Base-by-base conservation (phyloP, 257 asterid genomes). In the Vinca minor region DNA sequence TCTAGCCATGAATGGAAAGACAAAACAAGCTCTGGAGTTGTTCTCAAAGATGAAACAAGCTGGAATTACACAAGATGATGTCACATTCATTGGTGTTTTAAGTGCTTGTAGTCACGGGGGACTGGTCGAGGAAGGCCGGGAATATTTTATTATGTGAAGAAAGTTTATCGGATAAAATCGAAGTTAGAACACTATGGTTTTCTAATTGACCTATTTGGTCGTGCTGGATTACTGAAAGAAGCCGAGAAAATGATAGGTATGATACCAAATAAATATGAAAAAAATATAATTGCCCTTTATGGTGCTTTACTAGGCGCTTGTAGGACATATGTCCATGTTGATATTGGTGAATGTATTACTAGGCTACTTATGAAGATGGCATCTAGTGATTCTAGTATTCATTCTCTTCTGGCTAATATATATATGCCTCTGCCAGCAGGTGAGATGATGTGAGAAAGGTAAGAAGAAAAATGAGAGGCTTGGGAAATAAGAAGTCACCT, bases 71-170 rank as follows among this genome's bases (percentile, higher is more conserved):
- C 96, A 95, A 0, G 97, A 91, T 73, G 94, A 83, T 49, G 77
- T 91, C 73, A 84, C 96, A 32, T 91, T 83, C 64, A 77, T 91
- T 47, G 95, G 96, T 20, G 94, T 87, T 74, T 67, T 91, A 44
- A 82, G 79, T 56, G 96, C 97, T 59, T 91, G 96, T 72, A 85
- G 91, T 69, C 97, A 91, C 42, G 95, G 95, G 31, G 95, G 95
- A 42, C 69, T 91, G 35, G 91, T 87, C 34, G 87, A 84, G 76
- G 94, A 90, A 81, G 96, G 96, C 5, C 87, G 88, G 8, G 66
- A 18, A 56, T 78, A 82, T 80, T 91, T 91, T 64, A 77, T 66
- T 77, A 94, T 0, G 84, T 87, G 96, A 66, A 41, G 31, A 74
- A 67, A 71, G 54, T 69, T 48, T 79, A 85, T 70, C 72, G 45